Evolutionary conservation across 2,329 filamentous ascomycete genomes (phyloP), one percentile per base, ranked within the genome.

Genomic region (Ophiostoma angusticollis): DNA sequence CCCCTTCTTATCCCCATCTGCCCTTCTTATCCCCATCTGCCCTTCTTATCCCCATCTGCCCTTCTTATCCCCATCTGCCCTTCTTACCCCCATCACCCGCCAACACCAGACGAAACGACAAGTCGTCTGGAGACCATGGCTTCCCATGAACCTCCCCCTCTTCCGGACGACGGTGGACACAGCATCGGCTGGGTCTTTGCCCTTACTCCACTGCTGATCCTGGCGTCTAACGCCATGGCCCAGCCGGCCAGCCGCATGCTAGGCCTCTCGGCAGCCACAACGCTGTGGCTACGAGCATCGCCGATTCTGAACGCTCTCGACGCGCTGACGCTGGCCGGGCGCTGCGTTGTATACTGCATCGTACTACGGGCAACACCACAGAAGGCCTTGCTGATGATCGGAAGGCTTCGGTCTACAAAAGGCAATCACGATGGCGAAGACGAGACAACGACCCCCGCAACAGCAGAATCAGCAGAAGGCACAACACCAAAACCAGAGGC

Each of bases 171-270:
- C 23, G 31, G 24, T 25, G 24, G 16, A 21, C 18, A 6, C 25
- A 2, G 13, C 3, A 32, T 41, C 28, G 31, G 32, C 39, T 41
- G 42, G 42, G 5, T 19, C 6, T 19, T 33, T 32, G 42, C 42
- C 35, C 41, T 29, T 17, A 23, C 32, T 14, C 35, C 32, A 17
- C 35, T 44, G 9, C 24, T 24, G 7, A 12, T 39, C 13, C 29
- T 44, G 18, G 42, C 42, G 7, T 29, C 19, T 4, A 21, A 12
- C 16, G 36, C 42, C 28, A 39, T 42, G 39, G n/a, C 32, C 30
- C 42, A 44, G 24, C 39, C 39, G 4, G 35, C 33, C 17, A 36
- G 42, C 9, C 39, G 39, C 1, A 13, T 42, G 29, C 17, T 44
- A 16, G 14, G 30, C 12, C 25, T 27, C 6, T 21, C 31, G 4